Evolutionary conservation across 495 filamentous ascomycete genomes (phyloP).

Genomic region (Glutinoglossum americanum): DNA sequence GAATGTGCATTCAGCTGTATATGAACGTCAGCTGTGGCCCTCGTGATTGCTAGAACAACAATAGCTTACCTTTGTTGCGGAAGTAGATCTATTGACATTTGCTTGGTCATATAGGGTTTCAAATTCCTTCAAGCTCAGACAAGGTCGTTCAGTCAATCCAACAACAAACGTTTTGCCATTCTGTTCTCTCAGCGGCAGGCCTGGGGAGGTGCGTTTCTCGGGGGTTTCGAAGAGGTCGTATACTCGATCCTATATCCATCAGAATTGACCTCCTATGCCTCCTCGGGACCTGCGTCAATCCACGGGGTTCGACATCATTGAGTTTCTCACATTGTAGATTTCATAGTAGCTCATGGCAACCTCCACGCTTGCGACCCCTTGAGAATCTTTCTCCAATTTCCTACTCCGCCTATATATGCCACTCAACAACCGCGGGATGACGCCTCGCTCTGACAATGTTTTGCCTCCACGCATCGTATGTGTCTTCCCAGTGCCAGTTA

Average conservation of each 20-base stretch:
- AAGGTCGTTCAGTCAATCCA: conserved; percentile 69
- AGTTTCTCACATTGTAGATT: conserved; percentile 50
- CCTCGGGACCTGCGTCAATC: not conserved
- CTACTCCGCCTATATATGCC: conserved; percentile 65
- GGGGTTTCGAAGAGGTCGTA: conserved; percentile 82
- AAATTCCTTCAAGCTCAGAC: conserved; percentile 77
- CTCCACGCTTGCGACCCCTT: conserved; percentile 47
- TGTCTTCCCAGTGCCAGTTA: conserved; percentile 91
- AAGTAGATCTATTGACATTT: conserved; percentile 79
- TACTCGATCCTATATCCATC: conserved; percentile 22
- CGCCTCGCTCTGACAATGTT: conserved; percentile 66
- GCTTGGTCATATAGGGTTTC: conserved; percentile 82
- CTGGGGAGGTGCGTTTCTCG: conserved; percentile 70
- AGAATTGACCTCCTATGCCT: not conserved
- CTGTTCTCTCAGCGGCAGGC: conserved; percentile 70
- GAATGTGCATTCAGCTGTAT: conserved; percentile 75
- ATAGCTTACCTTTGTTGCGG: conserved; percentile 53
- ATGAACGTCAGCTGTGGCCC: not conserved
- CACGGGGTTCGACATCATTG: not conserved
- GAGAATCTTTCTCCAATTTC: conserved; percentile 72
- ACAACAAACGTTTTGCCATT: conserved; percentile 87
- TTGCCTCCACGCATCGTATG: conserved; percentile 96
- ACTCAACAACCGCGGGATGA: conserved; percentile 77
- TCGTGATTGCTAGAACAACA: not conserved
- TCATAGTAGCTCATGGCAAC: conserved; percentile 90